Evolutionary conservation across 768 basidiomycete genomes (phyloP), one percentile per base, ranked within the genome.

Genomic region (Leucosporidium scottii): DNA sequence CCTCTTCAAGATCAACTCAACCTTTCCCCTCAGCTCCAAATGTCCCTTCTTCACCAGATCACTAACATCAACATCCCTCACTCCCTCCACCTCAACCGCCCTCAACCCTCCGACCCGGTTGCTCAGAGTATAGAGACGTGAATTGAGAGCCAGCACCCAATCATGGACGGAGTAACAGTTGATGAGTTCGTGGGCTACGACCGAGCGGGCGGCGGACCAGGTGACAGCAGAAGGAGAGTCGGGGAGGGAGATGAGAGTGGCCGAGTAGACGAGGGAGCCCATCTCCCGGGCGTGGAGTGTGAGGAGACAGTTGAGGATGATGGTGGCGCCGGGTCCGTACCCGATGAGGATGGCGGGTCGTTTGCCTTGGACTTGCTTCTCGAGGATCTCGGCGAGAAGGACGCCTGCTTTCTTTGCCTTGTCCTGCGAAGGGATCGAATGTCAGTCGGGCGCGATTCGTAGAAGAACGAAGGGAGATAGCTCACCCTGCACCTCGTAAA

Each of bases 301-400:
- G 15, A 58, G 54, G 50, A 66, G 75, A 63, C 63, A 72, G 49
- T 62, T 28, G 64, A 74, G 53, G 73, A 67, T 27, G 69, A 75
- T 64, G 60, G 73, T n/a, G 65, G 81, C 79, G n/a, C 82, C 82
- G 7, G 81, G 76, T 9, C 80, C 81, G 23, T 78, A 78, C 1
- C 81, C 82, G 66, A 82, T 74, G 79, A 80, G 69, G 17, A 13
- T 18, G 2, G 18, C 27, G 0, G 82, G 82, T 13, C 82, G 74
- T 62, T 79, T 77, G 9, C 82, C 82, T 65, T 82, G 82, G 0
- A 81, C 78, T 27, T 77, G 64, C 55, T 81, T 79, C 58, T 79
- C 78, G n/a, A 82, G 74, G 21, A 82, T 79, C 49, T 81, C 79
- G 1, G 81, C 81, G 9, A 82, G 76, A 3, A 82, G 64, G 12